Base-by-base conservation (phyloP, 106 monocot species). In the Dendrobium huoshanense region DNA sequence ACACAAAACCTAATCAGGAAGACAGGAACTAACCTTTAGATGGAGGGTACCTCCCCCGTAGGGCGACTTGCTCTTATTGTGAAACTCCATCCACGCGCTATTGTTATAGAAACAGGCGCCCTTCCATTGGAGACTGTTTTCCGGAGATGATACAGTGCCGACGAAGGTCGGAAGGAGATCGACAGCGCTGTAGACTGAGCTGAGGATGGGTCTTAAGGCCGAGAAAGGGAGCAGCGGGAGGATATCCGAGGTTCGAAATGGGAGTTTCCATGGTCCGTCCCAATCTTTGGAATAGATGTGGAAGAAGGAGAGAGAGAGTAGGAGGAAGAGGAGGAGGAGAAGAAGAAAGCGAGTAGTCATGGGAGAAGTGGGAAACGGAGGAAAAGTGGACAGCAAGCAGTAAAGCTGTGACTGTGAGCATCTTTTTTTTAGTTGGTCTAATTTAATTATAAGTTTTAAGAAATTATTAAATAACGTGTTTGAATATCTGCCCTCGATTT, bases 31-130 rank as follows among this genome's bases (percentile, higher is more conserved):
- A 48, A 82, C 92, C 92, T 90, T 86, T 80, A 92, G 80, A 55
- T 90, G 89, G 45, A 92, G 86, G 20, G 92, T 92, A 0, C 89
- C 92, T 25, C 92, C 92, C 65, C 92, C 92, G 45, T 78, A 90
- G 11, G 61, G 64, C 43, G 88, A 84, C 5, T 80, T 72, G 82
- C 82, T 88, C 76, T 86, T 82, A 79, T 92, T 92, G 81, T 92
- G 88, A 73, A 92, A 88, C 79, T 87, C 92, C 92, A 92, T 84
- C 92, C 92, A 92, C 2, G 92, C 89, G 3, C 48, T 55, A 79
- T 82, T 92, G 43, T 90, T 6, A 41, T 90, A 88, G 73, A 92
- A 92, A 80, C 89, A 92, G 9, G 92, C 92, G 25, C 92, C 92
- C 72, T 90, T 90, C 92, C 92, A 92, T 41, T 83, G 37, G 43